phyloP scores from a whole-genome alignment of 2,329 filamentous ascomycete species.

The Helotiales sp. region DNA sequence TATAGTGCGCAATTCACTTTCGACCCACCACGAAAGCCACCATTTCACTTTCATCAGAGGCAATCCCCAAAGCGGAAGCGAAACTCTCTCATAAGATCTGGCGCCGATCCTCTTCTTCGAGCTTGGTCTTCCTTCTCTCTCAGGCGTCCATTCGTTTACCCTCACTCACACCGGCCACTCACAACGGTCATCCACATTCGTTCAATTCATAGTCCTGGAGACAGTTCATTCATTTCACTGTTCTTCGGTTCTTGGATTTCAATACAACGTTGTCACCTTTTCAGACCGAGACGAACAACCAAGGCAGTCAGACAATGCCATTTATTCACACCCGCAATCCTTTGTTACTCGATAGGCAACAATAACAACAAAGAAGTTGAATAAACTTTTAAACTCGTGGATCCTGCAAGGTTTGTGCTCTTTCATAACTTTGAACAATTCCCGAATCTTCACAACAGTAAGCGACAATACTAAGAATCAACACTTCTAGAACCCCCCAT shows the following conservation, averaged over 20 bases:
- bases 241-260: slow-evolving; percentile 9
- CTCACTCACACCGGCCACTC: slow-evolving; percentile 7
- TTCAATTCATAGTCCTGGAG: slow-evolving; percentile 20
- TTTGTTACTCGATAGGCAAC: slow-evolving; percentile 29
- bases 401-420: slow-evolving; percentile 5
- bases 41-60: slow-evolving; percentile 15
- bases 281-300: slow-evolving; percentile 8
- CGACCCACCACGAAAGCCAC: slow-evolving; percentile 12
- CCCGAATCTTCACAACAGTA: slow-evolving; percentile 9
- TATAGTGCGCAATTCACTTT: slow-evolving; percentile 23
- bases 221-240: slow-evolving; percentile 18
- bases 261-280: slow-evolving; percentile 9
- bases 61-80: slow-evolving; percentile 15
- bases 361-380: slow-evolving; percentile 25
- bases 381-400: slow-evolving; percentile 14
- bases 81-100: slow-evolving; percentile 13
- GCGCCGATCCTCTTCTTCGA: slow-evolving; percentile 13
- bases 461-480: not conserved
- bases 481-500: slow-evolving; percentile 2
- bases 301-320: slow-evolving; percentile 34
- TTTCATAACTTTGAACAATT: not conserved
- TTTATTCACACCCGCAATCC: slow-evolving; percentile 23
- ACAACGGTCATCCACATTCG: slow-evolving; percentile 7
- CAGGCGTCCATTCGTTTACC: slow-evolving; percentile 8
- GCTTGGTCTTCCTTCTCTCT: not conserved